Evolutionary conservation across 2,329 filamentous ascomycete genomes (phyloP).

Genomic region (Orbilia oligospora): DNA sequence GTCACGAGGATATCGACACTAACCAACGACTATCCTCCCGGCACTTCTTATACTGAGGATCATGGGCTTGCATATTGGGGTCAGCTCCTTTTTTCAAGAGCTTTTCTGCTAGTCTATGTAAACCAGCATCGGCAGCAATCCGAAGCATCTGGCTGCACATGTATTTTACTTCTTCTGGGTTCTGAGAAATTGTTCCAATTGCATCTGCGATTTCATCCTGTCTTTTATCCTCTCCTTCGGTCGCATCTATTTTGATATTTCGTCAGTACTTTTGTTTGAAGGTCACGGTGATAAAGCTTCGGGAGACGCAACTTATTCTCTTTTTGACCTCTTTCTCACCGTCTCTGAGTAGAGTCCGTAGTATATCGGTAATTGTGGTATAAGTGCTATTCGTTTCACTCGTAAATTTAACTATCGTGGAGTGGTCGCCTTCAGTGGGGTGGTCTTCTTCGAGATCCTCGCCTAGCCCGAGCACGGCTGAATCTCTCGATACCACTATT

Average conservation of each 20-base stretch:
- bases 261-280: slow-evolving; percentile 14
- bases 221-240: not conserved
- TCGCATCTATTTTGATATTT: not conserved
- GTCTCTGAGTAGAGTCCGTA: slow-evolving; percentile 1
- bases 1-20: not conserved
- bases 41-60: slow-evolving; percentile 1
- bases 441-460: slow-evolving; percentile 22
- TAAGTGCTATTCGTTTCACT: slow-evolving; percentile 26
- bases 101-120: not conserved
- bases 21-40: slow-evolving; percentile 17
- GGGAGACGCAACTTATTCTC: slow-evolving; percentile 29
- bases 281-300: not conserved
- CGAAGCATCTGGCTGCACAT: slow-evolving; percentile 39
- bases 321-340: slow-evolving; percentile 5
- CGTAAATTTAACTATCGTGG: slow-evolving; percentile 49
- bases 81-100: slow-evolving; percentile 23
- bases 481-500: slow-evolving; percentile 36
- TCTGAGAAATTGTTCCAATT: not conserved
- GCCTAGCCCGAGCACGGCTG: slow-evolving; percentile 31
- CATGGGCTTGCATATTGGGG: slow-evolving; percentile 30
- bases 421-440: slow-evolving; percentile 39
- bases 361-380: slow-evolving; percentile 4
- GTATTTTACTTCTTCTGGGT: slow-evolving; percentile 13
- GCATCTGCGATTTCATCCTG: not conserved
- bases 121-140: slow-evolving; percentile 26